These are phyloP conservation scores for Coffea eugenioides DNA, from an alignment of 257 asterid genomes.

Conservation along the genomic window DNA sequence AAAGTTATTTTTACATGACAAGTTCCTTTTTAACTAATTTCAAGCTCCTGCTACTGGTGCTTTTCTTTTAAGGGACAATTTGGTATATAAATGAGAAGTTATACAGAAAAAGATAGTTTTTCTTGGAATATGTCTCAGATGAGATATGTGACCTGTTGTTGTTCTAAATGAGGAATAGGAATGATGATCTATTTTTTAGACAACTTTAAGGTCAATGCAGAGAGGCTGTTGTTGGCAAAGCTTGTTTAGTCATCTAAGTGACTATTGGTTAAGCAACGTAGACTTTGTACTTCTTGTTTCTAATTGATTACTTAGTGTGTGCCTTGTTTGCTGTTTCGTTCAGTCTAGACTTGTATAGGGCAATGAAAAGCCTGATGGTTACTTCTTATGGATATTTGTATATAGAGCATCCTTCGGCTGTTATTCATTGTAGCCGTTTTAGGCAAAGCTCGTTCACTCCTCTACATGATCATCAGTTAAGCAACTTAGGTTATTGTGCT, in stretches of 20 bases:
- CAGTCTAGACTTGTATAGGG: too few species aligned
- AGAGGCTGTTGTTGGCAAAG: background rate
- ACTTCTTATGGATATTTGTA: too few species aligned
- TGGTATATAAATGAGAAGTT: background rate
- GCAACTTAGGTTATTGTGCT: background rate
- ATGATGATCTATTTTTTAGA: background rate
- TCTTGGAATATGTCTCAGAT: background rate
- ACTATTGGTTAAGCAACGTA: background rate
- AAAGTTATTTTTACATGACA: background rate
- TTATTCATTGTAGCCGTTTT: background rate
- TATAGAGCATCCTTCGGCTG: background rate
- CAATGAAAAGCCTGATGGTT: too few species aligned
- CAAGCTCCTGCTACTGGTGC: background rate
- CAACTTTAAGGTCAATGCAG: background rate
- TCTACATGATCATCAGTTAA: background rate
- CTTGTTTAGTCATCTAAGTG: background rate
- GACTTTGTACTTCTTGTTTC: too few species aligned
- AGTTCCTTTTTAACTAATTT: background rate
- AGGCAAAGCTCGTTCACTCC: background rate
- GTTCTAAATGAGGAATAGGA: background rate
- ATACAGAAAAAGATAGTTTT: background rate
- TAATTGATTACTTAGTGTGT: too few species aligned
- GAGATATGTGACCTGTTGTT: background rate
- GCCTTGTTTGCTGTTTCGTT: too few species aligned
- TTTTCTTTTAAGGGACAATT: background rate